Base-by-base conservation (phyloP, 805 yeast species). In the Saccharomycopsis malanga region DNA sequence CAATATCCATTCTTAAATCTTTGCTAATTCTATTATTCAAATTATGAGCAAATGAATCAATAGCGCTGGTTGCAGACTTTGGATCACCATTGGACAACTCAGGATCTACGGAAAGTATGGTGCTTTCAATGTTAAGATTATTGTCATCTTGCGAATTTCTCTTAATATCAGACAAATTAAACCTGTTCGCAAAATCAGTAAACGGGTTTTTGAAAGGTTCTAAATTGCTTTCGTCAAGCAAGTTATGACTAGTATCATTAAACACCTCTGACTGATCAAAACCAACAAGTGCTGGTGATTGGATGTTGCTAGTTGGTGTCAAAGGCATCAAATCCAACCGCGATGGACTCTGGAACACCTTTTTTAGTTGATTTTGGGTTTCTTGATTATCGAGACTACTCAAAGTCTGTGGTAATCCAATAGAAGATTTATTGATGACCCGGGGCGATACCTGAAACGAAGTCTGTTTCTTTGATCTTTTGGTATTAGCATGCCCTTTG, bases 131-230 rank as follows among this genome's bases (percentile, higher is more conserved):
- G n/a, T n/a, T n/a, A n/a, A n/a, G n/a, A 12, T 27, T 27, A 9
- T 9, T 12, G 7, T 9, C 30, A 9, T 27, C 30, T 27, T 27
- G 30, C 30, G 10, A 7, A 27, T 27, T 27, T 27, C 30, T 27
- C n/a, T n/a, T n/a, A 12, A 7, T 21, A 21, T 27, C 37, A 23
- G 25, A 20, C 7, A 34, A 5, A 23, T 44, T 40, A 43, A 37
- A 44, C 36, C 36, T n/a, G 7, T 15, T 4, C 14, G 21, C 22
- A 24, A 39, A 45, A 14, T 45, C 48, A 22, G 23, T 44, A 24
- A 47, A 47, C 12, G 51, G 51, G 27, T 47, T 37, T 25, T 47
- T 47, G 27, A 47, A 35, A 17, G 34, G 22, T 6, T 36, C 39
- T 14, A 23, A 24, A 4, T 20, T 2, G 24, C 23, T 4, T 12